Base-by-base conservation (phyloP, 2,329 filamentous ascomycete genomes). In the Arachnopeziza araneosa region DNA sequence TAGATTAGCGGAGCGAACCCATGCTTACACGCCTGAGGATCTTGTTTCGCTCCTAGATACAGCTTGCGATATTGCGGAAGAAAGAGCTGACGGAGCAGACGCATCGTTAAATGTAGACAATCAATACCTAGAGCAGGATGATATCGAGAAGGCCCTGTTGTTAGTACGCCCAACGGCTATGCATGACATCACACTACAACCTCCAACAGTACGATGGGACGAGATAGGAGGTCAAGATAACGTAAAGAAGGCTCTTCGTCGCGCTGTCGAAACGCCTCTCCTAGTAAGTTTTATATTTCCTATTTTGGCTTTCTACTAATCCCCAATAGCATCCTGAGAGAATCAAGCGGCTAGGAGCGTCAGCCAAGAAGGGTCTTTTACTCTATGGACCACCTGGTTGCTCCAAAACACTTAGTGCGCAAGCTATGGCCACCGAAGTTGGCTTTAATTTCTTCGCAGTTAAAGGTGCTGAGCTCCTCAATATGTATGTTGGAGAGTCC, bases 401-500 rank as follows among this genome's bases (percentile, higher is more conserved):
- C 75, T 96, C 92, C 64, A 98, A 98, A 76, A 98, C 93, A 0
- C 84, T 97, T 72, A 91, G 87, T 0, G 93, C 93, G 0, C 92
- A 96, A 72, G 93, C 93, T 26, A 84, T 96, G 67, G 93, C 93
- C 19, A 96, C 91, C 7, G 92, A 96, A 73, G 91, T 90, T 30
- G 89, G 89, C 3, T 87, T 96, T 75, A 97, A 97, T 73, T 97
- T 97, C 79, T 87, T 97, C 71, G 89, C 92, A 9, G 90, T 98
- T 66, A 96, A 97, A 76, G 93, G 92, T 24, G 91, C 91, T 44
- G 93, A 97, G 75, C 83, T 97, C 14, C 86, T 96, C 62, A 96
- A 92, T 76, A 96, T 96, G 90, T 98, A 97, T 74, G 93, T 98
- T 21, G 93, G 93, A 63, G 93, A 98, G 74, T 93, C 92, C 1